phyloP scores from a whole-genome alignment of 2,329 filamentous ascomycete species.

The Thielaviopsis musarum region DNA sequence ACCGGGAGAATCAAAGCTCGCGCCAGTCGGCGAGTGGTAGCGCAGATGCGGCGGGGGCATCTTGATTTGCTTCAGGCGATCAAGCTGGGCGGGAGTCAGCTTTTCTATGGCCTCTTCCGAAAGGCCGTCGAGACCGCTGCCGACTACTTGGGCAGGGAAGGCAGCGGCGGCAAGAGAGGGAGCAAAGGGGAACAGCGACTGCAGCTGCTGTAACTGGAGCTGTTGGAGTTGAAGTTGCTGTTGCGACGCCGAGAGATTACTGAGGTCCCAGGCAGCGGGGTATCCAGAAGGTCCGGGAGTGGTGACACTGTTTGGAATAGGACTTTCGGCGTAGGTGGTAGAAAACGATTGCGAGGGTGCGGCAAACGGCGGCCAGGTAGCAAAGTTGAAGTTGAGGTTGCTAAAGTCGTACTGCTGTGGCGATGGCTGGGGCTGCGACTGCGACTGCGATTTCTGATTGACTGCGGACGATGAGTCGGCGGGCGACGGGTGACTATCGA shows the following conservation, averaged over 20 bases:
- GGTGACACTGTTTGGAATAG: constrained; percentile 3
- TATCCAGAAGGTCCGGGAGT: constrained; percentile 1
- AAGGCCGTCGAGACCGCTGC: constrained; percentile 7
- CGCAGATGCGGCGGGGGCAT: constrained; percentile 47
- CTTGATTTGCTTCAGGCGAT: constrained; percentile 39
- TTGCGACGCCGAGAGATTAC: constrained; percentile 3
- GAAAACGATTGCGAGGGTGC: constrained; percentile 2
- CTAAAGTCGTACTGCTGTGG: constrained; percentile 3
- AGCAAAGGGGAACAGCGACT: constrained; percentile 8
- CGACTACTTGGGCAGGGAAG: constrained; percentile 1
- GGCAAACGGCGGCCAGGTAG: constrained; percentile 3
- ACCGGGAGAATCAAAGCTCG: constrained; percentile 36
- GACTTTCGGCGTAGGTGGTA: not conserved
- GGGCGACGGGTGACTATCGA: not conserved
- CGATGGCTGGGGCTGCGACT: not conserved
- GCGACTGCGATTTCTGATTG: not conserved
- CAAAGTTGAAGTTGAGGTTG: constrained; percentile 6
- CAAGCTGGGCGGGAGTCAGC: constrained; percentile 41
- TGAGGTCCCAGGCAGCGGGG: constrained; percentile 7
- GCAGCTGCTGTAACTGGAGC: constrained; percentile 6
- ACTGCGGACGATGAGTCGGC: not conserved
- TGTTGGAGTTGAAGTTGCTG: constrained; percentile 9
- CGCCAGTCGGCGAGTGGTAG: constrained; percentile 41
- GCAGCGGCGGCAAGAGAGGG: constrained; percentile 1
- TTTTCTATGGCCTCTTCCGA: constrained; percentile 14